Evolutionary conservation across 192 early-diverging fungal species (phyloP).

Genomic region (Umbelopsis ramanniana): DNA sequence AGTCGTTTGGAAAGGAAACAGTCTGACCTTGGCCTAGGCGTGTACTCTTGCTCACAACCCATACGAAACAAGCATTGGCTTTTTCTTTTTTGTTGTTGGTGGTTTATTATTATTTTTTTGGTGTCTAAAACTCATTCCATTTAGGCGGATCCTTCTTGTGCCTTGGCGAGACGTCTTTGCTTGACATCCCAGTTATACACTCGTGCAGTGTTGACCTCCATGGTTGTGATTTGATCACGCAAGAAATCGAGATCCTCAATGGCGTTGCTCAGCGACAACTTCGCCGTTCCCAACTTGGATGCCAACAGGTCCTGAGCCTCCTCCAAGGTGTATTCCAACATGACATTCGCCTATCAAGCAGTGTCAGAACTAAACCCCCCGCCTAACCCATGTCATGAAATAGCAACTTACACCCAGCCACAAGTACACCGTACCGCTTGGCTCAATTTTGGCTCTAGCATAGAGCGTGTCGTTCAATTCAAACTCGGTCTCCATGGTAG

Average conservation of each 20-base stretch:
- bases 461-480: slow-evolving; percentile 96
- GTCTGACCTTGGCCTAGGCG: too few species aligned
- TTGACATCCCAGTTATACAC: slow-evolving; percentile 99
- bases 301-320: slow-evolving; percentile 83
- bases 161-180: slow-evolving; percentile 61
- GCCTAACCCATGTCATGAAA: neutral
- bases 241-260: slow-evolving; percentile 92
- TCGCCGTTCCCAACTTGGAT: slow-evolving; percentile 76
- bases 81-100: too few species aligned
- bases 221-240: slow-evolving; percentile 98
- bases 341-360: slow-evolving; percentile 85
- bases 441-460: slow-evolving; percentile 79
- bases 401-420: slow-evolving; percentile 86
- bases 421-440: slow-evolving; percentile 82
- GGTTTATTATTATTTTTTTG: too few species aligned
- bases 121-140: too few species aligned
- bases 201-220: slow-evolving; percentile 97
- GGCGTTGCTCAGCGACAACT: slow-evolving; percentile 71
- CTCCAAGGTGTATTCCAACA: slow-evolving; percentile 93
- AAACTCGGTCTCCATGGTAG: slow-evolving; percentile 81
- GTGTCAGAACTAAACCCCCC: neutral
- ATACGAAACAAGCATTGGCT: too few species aligned
- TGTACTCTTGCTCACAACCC: too few species aligned
- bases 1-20: too few species aligned
- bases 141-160: slow-evolving; percentile 41